Evolutionary conservation across 2,329 filamentous ascomycete genomes (phyloP).

Genomic region (Aspergillus eucalypticola): DNA sequence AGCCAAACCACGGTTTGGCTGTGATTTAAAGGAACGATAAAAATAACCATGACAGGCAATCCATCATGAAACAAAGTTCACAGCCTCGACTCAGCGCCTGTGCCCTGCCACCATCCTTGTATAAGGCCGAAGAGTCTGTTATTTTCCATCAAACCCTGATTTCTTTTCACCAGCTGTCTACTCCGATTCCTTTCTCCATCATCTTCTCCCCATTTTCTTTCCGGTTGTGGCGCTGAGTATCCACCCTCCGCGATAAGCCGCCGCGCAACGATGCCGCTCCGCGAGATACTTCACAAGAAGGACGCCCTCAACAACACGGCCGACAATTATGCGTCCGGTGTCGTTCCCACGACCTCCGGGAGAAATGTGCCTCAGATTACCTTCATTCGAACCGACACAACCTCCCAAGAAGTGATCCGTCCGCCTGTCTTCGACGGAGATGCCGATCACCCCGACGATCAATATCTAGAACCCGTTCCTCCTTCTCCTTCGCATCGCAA

Average conservation of each 20-base stretch:
- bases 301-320: constrained; percentile 49
- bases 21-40: not conserved
- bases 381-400: constrained; percentile 82
- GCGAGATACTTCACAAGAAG: constrained; percentile 64
- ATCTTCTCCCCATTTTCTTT: not conserved
- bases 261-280: constrained; percentile 55
- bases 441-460: constrained; percentile 18
- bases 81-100: constrained; percentile 9
- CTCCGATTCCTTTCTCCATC: not conserved
- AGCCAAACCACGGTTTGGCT: constrained; percentile 1
- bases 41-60: constrained; percentile 4
- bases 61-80: constrained; percentile 6
- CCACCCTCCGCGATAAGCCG: constrained; percentile 13
- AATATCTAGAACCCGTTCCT: constrained; percentile 19
- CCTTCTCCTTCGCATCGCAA: constrained; percentile 36
- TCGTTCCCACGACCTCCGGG: constrained; percentile 35
- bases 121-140: not conserved
- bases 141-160: not conserved
- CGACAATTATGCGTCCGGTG: constrained; percentile 45
- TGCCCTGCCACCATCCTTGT: not conserved
- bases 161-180: not conserved
- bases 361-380: constrained; percentile 67
- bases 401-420: constrained; percentile 74
- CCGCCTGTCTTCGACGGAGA: constrained; percentile 62
- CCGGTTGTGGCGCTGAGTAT: constrained; percentile 6